These are phyloP conservation scores for Gigaspora rosea DNA, from an alignment of 192 early-diverging fungal species.

Conservation along the genomic window DNA sequence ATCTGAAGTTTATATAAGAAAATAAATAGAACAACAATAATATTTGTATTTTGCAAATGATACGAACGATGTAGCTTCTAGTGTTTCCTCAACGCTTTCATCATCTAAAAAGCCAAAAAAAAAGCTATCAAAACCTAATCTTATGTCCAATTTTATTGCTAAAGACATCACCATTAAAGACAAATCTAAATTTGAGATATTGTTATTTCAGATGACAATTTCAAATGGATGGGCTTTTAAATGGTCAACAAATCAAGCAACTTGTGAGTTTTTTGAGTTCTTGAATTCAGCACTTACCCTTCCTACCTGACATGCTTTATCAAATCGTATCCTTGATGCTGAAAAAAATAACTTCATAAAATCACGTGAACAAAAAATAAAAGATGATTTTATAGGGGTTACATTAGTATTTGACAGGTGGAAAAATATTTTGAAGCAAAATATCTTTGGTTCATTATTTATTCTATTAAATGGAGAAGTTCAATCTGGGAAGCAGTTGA, in stretches of 20 bases:
- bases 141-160: too few relatives aligned
- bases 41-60: too few relatives aligned
- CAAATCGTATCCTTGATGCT: background rate
- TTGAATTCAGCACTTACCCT: background rate
- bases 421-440: background rate
- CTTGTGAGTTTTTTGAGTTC: background rate
- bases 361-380: background rate
- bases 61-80: too few relatives aligned
- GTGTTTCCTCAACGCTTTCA: too few relatives aligned
- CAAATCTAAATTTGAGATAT: background rate
- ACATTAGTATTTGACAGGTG: background rate
- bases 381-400: background rate
- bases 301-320: background rate
- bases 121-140: too few relatives aligned
- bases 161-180: too few relatives aligned
- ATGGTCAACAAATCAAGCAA: background rate
- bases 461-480: background rate
- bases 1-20: too few relatives aligned
- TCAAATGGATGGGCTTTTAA: conserved; percentile 9
- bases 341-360: background rate
- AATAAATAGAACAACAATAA: too few relatives aligned
- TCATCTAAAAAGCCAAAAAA: too few relatives aligned
- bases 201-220: background rate
- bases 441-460: conserved; percentile 1
- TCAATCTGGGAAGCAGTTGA: background rate